Percentiles rank a stretch among this genome's conserved stretches.
These are phyloP conservation scores for Aspergillus udagawae DNA, from an alignment of 2,329 filamentous ascomycete species.

Conservation along the genomic window DNA sequence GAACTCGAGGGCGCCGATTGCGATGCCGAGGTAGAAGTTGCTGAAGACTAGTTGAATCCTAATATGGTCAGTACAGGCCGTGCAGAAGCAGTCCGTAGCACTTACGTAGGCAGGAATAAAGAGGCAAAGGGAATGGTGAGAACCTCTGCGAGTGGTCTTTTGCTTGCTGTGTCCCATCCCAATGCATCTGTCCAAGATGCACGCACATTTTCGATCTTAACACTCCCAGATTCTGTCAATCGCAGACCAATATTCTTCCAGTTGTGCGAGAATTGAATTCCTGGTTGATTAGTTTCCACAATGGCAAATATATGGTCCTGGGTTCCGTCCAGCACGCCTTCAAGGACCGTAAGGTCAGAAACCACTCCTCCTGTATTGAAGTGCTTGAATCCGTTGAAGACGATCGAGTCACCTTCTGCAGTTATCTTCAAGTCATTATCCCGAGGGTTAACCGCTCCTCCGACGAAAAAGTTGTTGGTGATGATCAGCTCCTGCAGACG, in stretches of 20 bases:
- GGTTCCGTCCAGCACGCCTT: conserved; percentile 58
- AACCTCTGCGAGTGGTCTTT: conserved; percentile 49
- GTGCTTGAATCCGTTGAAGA: conserved; percentile 61
- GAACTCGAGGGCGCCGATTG: conserved; percentile 54
- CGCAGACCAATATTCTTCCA: conserved; percentile 64
- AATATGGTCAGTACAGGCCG: not conserved
- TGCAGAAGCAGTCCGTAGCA: not conserved
- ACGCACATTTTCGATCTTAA: conserved; percentile 55
- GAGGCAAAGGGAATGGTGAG: conserved; percentile 53
- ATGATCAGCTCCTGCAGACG: conserved; percentile 55
- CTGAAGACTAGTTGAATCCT: conserved; percentile 63
- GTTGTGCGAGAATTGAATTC: conserved; percentile 53
- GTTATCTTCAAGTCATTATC: conserved; percentile 59
- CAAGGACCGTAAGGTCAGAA: conserved; percentile 62
- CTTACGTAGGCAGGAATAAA: conserved; percentile 57
- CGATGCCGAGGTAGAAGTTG: conserved; percentile 64
- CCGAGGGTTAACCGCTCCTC: conserved; percentile 63
- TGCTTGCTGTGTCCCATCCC: conserved; percentile 53
- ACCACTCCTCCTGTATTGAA: conserved; percentile 67
- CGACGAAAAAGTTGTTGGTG: conserved; percentile 62
- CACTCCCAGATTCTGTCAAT: conserved; percentile 60
- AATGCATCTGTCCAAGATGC: conserved; percentile 59
- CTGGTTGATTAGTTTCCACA: conserved; percentile 54
- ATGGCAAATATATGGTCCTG: conserved; percentile 61
- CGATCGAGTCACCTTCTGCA: conserved; percentile 50